Base-by-base conservation (phyloP, 768 basidiomycete genomes). In the Amanita exitialis region DNA sequence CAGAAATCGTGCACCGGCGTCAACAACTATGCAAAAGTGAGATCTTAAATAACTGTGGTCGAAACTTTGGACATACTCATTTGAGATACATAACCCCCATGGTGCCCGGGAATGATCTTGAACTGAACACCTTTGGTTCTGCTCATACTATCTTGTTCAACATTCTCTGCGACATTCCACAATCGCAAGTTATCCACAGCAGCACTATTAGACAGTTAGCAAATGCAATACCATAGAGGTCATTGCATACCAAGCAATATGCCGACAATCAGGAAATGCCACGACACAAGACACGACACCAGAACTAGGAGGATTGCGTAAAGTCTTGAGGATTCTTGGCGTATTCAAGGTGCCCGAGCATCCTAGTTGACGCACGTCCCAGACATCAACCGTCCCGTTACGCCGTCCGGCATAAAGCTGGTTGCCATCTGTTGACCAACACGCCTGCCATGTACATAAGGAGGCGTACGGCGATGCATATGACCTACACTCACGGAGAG, bases 41-140 rank as follows among this genome's bases (percentile, higher is more conserved):
- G 23, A 56, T 46, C 42, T 57, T 51, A 53, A 32, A 45, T 36
- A 49, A 44, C 32, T 10, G 25, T 47, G 25, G 13, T 27, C 47
- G 43, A 13, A 28, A 8, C 45, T 6, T 46, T 8, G 18, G 21
- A 53, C 52, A 35, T 69, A 97, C 95, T 67, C 80, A 98, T 88
- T 61, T 91, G 84, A 2, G 92, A 95, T 3, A 97, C 79, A 59
- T 85, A 86, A 7, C 94, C 95, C 34, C 94, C 93, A 67, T 96
- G 90, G 69, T 96, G 95, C 0, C 94, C 95, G 9, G 92, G 85
- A 34, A 97, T 87, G 54, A 97, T 93, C 70, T 91, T 93, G 75
- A 95, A 97, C 49, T 83, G 90, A 15, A 86, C 83, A 6, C 83
- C 81, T 64, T 74, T 81, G 53, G 70, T 67, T 61, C 76, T 82